Base-by-base conservation (phyloP, 352 stramenopile species). In the Elongisporangium undulatum region DNA sequence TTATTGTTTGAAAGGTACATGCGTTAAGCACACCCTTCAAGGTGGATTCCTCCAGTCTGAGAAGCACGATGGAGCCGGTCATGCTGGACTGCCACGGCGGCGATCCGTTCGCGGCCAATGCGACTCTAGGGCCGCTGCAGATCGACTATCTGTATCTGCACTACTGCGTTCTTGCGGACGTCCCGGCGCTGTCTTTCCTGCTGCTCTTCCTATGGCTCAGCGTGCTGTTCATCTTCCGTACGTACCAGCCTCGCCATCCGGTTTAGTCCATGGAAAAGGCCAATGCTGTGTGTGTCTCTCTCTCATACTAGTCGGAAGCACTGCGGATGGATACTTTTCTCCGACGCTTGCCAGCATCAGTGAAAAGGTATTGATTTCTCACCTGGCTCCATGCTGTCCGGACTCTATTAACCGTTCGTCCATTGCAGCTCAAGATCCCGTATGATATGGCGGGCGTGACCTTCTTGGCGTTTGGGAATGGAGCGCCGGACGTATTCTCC, bases 251-350 rank as follows among this genome's bases (percentile, higher is more conserved):
- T 20, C 7, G 24, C 17, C n/a, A n/a, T 52, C n/a, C 12, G 24
- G 5, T 19, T 3, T 39, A 9, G n/a, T 50, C 7, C 6, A 34
- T 16, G 9, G 22, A 48, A 56, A 20, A 59, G n/a, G 2, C 21
- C n/a, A n/a, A 41, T 41, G 29, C 29, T 55, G 2, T n/a, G n/a
- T 58, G 19, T 23, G 63, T 13, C 49, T 68, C 41, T 20, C 54
- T 57, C 62, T 56, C 38, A 34, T n/a, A n/a, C n/a, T 90, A 86
- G 78, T 99, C 51, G 97, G 96, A n/a, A 94, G 79, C 55, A 99
- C 97, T 15, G 97, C 97, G 0, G 96, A 99, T 52, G 95, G 97
- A 50, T 99, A 98, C 73, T 99, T 99, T 72, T 98, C 85, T 0
- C 96, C 97, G 0, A 96, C 90, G 16, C 82, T 99, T 13, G 96